Conservation (phyloP, 148 eudicot species). For the Rhododendron ferrugineum region DNA sequence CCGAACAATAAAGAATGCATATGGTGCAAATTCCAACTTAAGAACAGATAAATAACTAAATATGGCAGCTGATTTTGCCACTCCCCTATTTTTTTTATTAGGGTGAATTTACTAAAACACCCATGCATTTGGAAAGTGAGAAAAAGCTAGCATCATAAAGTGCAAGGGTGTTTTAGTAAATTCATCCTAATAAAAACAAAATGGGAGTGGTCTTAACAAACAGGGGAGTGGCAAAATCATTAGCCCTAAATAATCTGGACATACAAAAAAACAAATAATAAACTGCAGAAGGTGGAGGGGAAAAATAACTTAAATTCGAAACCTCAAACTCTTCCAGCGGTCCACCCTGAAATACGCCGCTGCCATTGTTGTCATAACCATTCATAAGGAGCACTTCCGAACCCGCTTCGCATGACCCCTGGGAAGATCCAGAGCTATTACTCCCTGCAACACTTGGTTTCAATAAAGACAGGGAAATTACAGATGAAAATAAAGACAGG, state of each 20-base stretch:
- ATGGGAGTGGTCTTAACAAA: no score
- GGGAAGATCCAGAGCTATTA: constrained; percentile 19
- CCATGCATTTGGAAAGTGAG: no score
- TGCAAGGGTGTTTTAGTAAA: no score
- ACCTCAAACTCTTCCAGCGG: constrained; percentile 35
- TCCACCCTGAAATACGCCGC: constrained; percentile 24
- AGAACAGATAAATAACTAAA: not conserved
- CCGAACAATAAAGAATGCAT: not conserved
- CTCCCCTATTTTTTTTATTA: no score
- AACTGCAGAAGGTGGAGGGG: not conserved
- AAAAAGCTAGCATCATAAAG: no score
- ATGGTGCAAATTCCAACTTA: not conserved
- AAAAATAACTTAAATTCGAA: constrained; percentile 24
- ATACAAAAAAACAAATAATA: not conserved
- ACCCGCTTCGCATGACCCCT: constrained; percentile 23
- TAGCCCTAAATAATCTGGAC: not conserved
- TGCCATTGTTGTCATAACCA: constrained; percentile 13
- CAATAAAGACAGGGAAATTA: not conserved
- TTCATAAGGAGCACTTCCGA: constrained; percentile 20
- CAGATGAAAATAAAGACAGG: no score
- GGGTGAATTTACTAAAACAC: no score
- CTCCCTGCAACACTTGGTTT: constrained; percentile 27
- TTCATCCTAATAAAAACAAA: no score
- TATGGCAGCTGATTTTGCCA: no score
- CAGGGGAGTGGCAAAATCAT: no score